Evolutionary conservation across 768 basidiomycete genomes (phyloP), one percentile per base, ranked within the genome.

Genomic region (Suillus luteus): DNA sequence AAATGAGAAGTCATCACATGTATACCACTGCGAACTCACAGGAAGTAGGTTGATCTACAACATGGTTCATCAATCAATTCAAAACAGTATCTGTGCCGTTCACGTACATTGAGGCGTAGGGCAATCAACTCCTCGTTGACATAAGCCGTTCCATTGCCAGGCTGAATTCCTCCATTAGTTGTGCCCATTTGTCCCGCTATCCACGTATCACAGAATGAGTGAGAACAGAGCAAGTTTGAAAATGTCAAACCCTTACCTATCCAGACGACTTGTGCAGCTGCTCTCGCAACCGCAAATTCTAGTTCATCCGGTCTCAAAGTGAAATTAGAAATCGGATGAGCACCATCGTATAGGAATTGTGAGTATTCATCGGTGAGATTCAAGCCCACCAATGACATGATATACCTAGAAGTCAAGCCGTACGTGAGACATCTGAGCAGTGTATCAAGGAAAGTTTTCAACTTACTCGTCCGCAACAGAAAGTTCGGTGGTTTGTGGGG

Each of bases 41-140:
- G 61, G 61, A 24, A 55, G 31, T n/a, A 31, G 37, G 49, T 52
- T 62, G 22, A 62, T 62, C 61, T 62, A 27, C 49, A 27, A 15
- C 5, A 46, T 27, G 12, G 1, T 27, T 8, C 14, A 12, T 37
- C 7, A 57, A n/a, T 41, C n/a, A 27, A 37, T n/a, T 14, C 12
- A 38, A 37, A n/a, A 5, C n/a, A 35, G 7, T 12, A 37, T 35
- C 40, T 15, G 35, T 14, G 24, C 24, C 10, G 17, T 7, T 8
- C 9, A 35, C 55, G n/a, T 19, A 35, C 59, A 59, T 27, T 44
- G 40, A 37, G 55, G 9, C 33, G 33, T 9, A 31, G 40, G 22
- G 24, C n/a, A 17, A 44, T 17, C 0, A 27, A 17, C 15, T 44
- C 27, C 15, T 27, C 40, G 3, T 15, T 27, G 14, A 51, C 49